These are phyloP conservation scores for Metschnikowia dekortorum DNA, from an alignment of 805 yeast species.

Conservation along the genomic window DNA sequence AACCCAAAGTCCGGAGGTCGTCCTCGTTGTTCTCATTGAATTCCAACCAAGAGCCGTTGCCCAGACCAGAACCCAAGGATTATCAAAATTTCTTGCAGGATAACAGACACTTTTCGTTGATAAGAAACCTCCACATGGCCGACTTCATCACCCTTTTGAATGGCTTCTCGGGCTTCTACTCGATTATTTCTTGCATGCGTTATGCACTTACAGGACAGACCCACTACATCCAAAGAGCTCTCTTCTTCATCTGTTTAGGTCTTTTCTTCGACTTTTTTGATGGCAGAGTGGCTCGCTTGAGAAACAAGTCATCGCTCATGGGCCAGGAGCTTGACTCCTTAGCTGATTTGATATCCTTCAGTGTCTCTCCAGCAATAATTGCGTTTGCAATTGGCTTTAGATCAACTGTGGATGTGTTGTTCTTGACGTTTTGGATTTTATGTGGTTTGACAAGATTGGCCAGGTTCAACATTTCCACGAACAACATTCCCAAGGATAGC, in stretches of 20 bases:
- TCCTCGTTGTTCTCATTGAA: constrained; percentile 52
- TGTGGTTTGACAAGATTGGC: constrained; percentile 95
- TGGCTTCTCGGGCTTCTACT: constrained; percentile 90
- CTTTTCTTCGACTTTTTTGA: constrained; percentile 94
- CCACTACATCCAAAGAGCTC: constrained; percentile 80
- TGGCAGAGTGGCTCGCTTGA: constrained; percentile 92
- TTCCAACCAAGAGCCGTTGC: constrained; percentile 55
- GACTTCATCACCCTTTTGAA: constrained; percentile 93
- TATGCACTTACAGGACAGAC: constrained; percentile 66
- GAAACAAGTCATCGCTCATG: constrained; percentile 87
- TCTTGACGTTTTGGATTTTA: constrained; percentile 78
- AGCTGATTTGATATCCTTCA: constrained; percentile 92
- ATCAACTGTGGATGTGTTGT: constrained; percentile 71
- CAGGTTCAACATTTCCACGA: constrained; percentile 90
- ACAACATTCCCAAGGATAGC: constrained; percentile 85
- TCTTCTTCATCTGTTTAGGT: constrained; percentile 84
- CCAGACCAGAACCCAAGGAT: constrained; percentile 74
- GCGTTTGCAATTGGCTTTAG: constrained; percentile 91
- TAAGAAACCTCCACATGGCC: constrained; percentile 88
- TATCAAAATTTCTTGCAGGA: constrained; percentile 78
- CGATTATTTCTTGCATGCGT: constrained; percentile 80
- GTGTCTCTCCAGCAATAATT: constrained; percentile 91
- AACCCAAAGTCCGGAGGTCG: constrained; percentile 40
- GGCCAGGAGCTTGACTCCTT: constrained; percentile 97
- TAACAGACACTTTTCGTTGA: constrained; percentile 77